Evolutionary conservation across 495 filamentous ascomycete species (phyloP), one percentile per base, ranked within the genome.

Genomic region (Neurospora cerealis): DNA sequence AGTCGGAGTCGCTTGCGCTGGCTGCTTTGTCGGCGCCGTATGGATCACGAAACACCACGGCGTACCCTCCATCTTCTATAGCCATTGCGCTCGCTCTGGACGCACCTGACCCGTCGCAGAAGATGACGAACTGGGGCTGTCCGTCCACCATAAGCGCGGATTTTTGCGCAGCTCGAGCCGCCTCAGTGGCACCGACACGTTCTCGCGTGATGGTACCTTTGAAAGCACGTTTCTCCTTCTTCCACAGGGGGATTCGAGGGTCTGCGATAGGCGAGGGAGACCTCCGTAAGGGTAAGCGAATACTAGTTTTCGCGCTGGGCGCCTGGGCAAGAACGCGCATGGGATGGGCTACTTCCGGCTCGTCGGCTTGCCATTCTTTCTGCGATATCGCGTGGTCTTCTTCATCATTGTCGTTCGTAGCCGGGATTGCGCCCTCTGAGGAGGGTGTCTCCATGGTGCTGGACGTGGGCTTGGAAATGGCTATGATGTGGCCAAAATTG

Each of bases 201-300:
- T 28, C 11, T 24, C 46, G 48, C 1, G 1, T 7, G 4, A 60
- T 32, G 24, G 5, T 28, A 7, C 54, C 54, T 19, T 62, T 62
- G 54, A 62, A 62, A 0, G 24, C 5, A 0, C 54, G 54, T 0
- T 19, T 62, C 1, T 62, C 54, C 0, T 19, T 0, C 0, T 28
- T 24, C 46, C 21, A 54, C 21, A 1, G 21, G 0, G 46, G 3
- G 46, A 54, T 0, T 13, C 46, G n/a, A 0, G 6, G 46, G 10
- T 54, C 46, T 0, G 46, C n/a, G 46, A 24, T 0, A 13, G 46
- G 46, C 21, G 46, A 54, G 46, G 46, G 21, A 0, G 46, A 54
- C 4, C n/a, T 21, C 2, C 21, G 46, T 2, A 24, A 6, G 21
- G 9, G n/a, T 24, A 54, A 24, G 1, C 0, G 46, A 0, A 2